Evolutionary conservation across 345 rosid species (phyloP), one percentile per base, ranked within the genome.

Genomic region (Bruguiera gymnorhiza): DNA sequence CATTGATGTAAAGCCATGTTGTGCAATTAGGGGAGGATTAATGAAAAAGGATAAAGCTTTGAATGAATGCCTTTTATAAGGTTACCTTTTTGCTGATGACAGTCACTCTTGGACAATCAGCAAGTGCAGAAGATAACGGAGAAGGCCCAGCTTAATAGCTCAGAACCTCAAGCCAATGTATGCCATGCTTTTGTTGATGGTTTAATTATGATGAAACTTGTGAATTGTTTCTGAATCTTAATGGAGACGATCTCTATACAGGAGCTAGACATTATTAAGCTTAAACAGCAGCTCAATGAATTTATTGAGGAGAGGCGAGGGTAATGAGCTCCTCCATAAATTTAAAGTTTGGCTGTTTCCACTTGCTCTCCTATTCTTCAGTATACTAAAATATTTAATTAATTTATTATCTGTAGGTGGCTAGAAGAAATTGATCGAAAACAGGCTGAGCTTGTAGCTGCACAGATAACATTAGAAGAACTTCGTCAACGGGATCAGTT

Each of bases 21-120:
- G 19, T 43, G 15, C 18, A 43, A 11, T 43, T 43, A 43, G 18
- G 11, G 18, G 50, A 43, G 50, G 50, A 43, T 43, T 43, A 13
- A 43, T 13, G 18, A 15, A 13, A 13, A 43, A 43, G 19, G 18
- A 43, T 11, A 43, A 43, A 43, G 50, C 50, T 43, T 43, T 43
- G 50, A 39, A 11, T 13, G 5, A 43, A 43, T 43, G 50, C 50
- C 50, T 43, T 11, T 3, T 36, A 4, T 48, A 51, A 15, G 7
- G 23, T 31, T 55, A 3, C 36, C 30, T 27, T 80, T 56, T 56
- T 68, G 74, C 77, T 48, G 75, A 67, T 79, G 76, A 52, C 79
- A 95, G 99, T 86, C 98, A 39, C 60, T 95, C 72, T 59, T 89
- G 83, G 86, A 95, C 75, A 82, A 84, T 79, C 89, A 87, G 73